A percentile compares a stretch with the other conserved stretches of the same genome.
phyloP scores from a whole-genome alignment of 805 yeast species.

The Zygotorulaspora florentina region DNA sequence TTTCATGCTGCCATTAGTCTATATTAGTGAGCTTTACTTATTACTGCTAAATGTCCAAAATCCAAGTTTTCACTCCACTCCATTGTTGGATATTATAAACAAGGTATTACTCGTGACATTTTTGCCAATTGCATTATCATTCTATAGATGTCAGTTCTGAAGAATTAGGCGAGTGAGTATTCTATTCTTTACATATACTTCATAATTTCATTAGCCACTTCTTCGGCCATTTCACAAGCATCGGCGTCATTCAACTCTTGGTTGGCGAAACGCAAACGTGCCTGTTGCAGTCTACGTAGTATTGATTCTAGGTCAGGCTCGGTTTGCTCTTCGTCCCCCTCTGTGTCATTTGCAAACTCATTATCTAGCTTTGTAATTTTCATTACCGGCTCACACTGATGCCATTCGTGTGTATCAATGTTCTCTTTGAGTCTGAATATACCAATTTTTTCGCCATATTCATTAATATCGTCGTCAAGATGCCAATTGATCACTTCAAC shows the following conservation, averaged over 20 bases:
- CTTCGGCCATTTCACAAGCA: constrained; percentile 20
- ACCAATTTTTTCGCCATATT: constrained; percentile 43
- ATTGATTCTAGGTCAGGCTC: constrained; percentile 4
- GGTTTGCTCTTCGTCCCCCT: neutral
- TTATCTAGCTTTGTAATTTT: neutral
- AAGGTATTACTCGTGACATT: constrained; percentile 24
- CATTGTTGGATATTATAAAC: constrained; percentile 24
- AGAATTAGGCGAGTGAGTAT: no score
- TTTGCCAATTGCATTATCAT: constrained; percentile 27
- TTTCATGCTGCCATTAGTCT: constrained; percentile 24
- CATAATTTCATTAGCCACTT: constrained; percentile 23
- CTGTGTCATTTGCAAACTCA: neutral
- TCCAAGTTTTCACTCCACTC: constrained; percentile 25
- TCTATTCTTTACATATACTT: neutral
- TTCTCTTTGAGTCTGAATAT: constrained; percentile 42
- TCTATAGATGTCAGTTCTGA: constrained; percentile 20
- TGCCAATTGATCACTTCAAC: constrained; percentile 40
- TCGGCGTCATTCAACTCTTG: constrained; percentile 10
- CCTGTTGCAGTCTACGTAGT: constrained; percentile 17
- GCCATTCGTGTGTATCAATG: constrained; percentile 49
- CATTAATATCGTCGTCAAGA: constrained; percentile 33
- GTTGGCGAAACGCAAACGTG: constrained; percentile 17
- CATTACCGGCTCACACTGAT: constrained; percentile 11
- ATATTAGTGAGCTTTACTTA: constrained; percentile 31
- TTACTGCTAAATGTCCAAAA: constrained; percentile 27